Percentiles rank a stretch among this genome's conserved stretches.
These are phyloP conservation scores for Mucor sp. DNA, from an alignment of 371 early-diverging fungal species.

Conservation along the genomic window DNA sequence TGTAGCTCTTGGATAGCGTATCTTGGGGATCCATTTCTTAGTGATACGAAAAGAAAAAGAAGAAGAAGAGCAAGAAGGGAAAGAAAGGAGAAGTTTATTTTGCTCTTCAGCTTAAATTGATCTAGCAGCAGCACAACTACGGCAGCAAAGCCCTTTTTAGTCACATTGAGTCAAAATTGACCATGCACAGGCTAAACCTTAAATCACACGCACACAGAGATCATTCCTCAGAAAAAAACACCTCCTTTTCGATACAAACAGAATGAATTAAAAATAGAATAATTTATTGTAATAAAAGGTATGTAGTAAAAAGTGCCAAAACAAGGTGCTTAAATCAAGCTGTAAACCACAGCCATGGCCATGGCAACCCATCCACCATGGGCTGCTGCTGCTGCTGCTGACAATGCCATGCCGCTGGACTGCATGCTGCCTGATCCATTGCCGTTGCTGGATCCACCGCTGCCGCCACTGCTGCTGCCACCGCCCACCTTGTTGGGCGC, in stretches of 20 bases:
- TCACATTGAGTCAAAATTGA: not conserved
- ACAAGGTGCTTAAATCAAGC: not conserved
- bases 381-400: no score
- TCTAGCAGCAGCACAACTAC: not conserved
- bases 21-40: constrained; percentile 14
- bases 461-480: not conserved
- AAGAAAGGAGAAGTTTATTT: not conserved
- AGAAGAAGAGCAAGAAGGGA: not conserved
- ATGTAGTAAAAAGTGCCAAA: no score
- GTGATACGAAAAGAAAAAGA: constrained; percentile 4
- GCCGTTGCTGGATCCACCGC: not conserved
- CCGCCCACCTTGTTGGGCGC: not conserved
- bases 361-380: constrained; percentile 15
- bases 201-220: not conserved
- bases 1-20: constrained; percentile 32
- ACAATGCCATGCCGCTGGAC: not conserved
- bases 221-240: not conserved
- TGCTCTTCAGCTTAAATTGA: no score
- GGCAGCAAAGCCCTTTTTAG: not conserved
- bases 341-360: constrained; percentile 4
- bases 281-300: not conserved
- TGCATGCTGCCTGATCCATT: constrained; percentile 1
- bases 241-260: not conserved
- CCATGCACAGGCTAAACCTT: not conserved
- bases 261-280: constrained; percentile 1